Conservation (phyloP, 1,139 yeast species). For the Pneumocystis sp. region DNA sequence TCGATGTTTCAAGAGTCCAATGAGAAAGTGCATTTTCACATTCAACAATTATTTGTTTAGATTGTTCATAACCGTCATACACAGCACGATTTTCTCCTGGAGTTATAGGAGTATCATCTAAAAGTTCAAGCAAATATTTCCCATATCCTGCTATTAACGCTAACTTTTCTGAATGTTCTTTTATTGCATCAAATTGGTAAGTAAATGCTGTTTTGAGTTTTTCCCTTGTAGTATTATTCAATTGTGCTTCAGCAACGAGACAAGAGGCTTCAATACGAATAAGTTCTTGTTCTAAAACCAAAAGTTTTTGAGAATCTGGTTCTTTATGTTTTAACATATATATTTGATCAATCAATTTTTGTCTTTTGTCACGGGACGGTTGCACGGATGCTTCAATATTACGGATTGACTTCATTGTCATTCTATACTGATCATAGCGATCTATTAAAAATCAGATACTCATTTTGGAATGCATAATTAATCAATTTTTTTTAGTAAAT, state of each 20-base stretch:
- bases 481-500: neutral
- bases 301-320: slow-evolving; percentile 91
- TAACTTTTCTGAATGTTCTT: slow-evolving; percentile 91
- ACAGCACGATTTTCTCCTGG: slow-evolving; percentile 99
- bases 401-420: slow-evolving; percentile 86
- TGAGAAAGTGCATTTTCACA: slow-evolving; percentile 91
- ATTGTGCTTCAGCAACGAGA: slow-evolving; percentile 96
- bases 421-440: slow-evolving; percentile 93
- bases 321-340: slow-evolving; percentile 96
- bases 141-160: slow-evolving; percentile 98
- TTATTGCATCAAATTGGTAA: slow-evolving; percentile 90
- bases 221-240: slow-evolving; percentile 94
- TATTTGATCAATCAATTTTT: slow-evolving; percentile 91
- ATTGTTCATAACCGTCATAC: slow-evolving; percentile 95
- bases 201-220: slow-evolving; percentile 94
- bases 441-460: slow-evolving; percentile 27
- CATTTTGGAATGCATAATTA: neutral
- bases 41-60: slow-evolving; percentile 93
- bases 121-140: slow-evolving; percentile 85
- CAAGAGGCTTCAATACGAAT: slow-evolving; percentile 99
- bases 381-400: slow-evolving; percentile 95
- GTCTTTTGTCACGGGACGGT: slow-evolving; percentile 96
- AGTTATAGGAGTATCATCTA: slow-evolving; percentile 92
- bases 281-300: slow-evolving; percentile 90
- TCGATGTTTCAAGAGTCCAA: slow-evolving; percentile 94